Evolutionary conservation across 2,329 filamentous ascomycete species (phyloP).

Genomic region (Calycina herbarum): DNA sequence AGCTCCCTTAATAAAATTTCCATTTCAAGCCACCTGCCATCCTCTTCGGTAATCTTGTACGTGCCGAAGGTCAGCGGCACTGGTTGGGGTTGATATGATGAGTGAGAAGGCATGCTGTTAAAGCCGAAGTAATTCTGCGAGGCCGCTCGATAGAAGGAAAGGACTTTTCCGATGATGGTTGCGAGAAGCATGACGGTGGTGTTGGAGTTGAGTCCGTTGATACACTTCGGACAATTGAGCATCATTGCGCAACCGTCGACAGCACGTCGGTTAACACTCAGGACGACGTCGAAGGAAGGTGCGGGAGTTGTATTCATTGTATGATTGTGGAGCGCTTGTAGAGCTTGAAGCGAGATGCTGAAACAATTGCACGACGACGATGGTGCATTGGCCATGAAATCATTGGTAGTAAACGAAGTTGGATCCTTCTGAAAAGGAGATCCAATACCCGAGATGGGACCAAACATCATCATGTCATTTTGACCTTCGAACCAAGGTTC

Average conservation of each 20-base stretch:
- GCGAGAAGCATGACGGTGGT: slow-evolving; percentile 52
- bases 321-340: slow-evolving; percentile 49
- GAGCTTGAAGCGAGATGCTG: slow-evolving; percentile 46
- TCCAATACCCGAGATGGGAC: background rate
- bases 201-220: slow-evolving; percentile 45
- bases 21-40: slow-evolving; percentile 48
- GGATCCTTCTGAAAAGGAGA: slow-evolving; percentile 5
- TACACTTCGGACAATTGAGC: slow-evolving; percentile 48
- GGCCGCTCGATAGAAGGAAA: slow-evolving; percentile 47
- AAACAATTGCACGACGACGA: slow-evolving; percentile 46
- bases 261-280: slow-evolving; percentile 49
- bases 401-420: background rate
- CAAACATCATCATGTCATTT: slow-evolving; percentile 15
- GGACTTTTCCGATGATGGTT: slow-evolving; percentile 50
- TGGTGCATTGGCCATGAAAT: background rate
- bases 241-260: slow-evolving; percentile 50
- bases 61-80: slow-evolving; percentile 46
- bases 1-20: slow-evolving; percentile 51
- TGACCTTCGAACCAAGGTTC: slow-evolving; percentile 23
- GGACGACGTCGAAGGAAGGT: slow-evolving; percentile 45
- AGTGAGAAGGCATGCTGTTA: background rate
- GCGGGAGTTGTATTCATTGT: slow-evolving; percentile 42
- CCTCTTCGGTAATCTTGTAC: slow-evolving; percentile 48
- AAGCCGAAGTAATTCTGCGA: slow-evolving; percentile 43
- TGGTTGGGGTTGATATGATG: slow-evolving; percentile 17